Evolutionary conservation across 805 yeast genomes (phyloP).

Genomic region (Yarrowia divulgata): DNA sequence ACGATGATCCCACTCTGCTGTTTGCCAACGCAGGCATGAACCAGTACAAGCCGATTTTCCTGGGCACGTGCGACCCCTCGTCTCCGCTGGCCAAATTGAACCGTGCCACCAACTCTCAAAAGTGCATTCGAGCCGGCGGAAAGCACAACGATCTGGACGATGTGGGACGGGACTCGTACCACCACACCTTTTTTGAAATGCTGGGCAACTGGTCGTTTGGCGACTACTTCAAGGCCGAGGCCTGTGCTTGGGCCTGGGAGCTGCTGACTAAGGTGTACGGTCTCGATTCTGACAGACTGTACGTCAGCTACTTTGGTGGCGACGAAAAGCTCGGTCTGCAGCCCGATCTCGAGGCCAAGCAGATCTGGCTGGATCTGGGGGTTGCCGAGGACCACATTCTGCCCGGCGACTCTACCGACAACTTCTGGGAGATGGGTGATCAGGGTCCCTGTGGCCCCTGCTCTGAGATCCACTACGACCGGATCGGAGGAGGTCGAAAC

Average conservation of each 20-base stretch:
- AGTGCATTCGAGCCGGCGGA: slow-evolving; percentile 99
- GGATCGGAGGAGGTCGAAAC: slow-evolving; percentile 93
- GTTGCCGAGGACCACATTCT: slow-evolving; percentile 90
- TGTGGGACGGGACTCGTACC: slow-evolving; percentile 97
- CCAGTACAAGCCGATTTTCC: slow-evolving; percentile 96
- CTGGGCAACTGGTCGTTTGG: slow-evolving; percentile 99
- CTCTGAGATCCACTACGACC: slow-evolving; percentile 95
- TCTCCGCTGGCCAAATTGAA: slow-evolving; percentile 83
- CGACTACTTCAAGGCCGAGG: slow-evolving; percentile 96
- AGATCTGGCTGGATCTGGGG: slow-evolving; percentile 85
- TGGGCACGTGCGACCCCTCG: slow-evolving; percentile 96
- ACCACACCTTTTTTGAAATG: slow-evolving; percentile 99
- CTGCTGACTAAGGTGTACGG: slow-evolving; percentile 85
- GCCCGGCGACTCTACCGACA: slow-evolving; percentile 89
- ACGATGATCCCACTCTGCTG: slow-evolving; percentile 94
- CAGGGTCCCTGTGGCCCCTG: slow-evolving; percentile 99
- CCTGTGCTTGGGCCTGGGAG: slow-evolving; percentile 89
- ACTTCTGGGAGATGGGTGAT: slow-evolving; percentile 99
- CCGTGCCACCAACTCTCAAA: slow-evolving; percentile 94
- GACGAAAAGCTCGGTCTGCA: slow-evolving; percentile 80
- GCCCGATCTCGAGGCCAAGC: slow-evolving; percentile 93
- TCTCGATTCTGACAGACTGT: slow-evolving; percentile 76
- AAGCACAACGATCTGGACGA: slow-evolving; percentile 96
- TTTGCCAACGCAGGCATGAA: slow-evolving; percentile 99
- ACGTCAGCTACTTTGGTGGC: slow-evolving; percentile 97